Evolutionary conservation across 2,329 filamentous ascomycete genomes (phyloP).

Genomic region (Pyrenophora seminiperda): DNA sequence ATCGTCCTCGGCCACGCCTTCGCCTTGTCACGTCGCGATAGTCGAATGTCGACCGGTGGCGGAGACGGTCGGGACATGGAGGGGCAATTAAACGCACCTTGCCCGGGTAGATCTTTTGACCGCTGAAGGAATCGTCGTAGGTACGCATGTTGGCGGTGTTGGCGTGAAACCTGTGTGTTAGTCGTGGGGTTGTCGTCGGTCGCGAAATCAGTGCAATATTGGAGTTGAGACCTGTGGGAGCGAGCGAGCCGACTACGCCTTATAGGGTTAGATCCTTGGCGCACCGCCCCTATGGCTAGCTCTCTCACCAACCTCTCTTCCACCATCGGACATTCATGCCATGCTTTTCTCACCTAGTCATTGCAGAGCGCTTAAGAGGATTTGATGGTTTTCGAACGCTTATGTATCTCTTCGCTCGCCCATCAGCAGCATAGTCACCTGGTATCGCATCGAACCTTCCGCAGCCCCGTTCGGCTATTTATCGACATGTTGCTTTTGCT

Average conservation of each 20-base stretch:
- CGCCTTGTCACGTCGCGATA: constrained; percentile 20
- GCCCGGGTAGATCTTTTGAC: constrained; percentile 79
- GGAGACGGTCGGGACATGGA: constrained; percentile 10
- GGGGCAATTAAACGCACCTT: constrained; percentile 63
- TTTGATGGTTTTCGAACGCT: background rate
- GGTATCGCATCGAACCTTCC: background rate
- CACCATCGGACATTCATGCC: background rate
- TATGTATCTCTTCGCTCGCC: background rate
- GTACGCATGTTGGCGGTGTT: constrained; percentile 69
- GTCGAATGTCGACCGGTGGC: constrained; percentile 33
- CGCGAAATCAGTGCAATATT: constrained; percentile 32
- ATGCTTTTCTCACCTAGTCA: background rate
- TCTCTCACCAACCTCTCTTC: background rate
- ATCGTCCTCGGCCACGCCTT: constrained; percentile 21
- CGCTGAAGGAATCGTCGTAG: constrained; percentile 80
- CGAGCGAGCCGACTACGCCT: constrained; percentile 22
- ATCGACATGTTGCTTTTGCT: background rate
- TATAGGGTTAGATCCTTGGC: constrained; percentile 18
- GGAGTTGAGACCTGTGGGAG: constrained; percentile 28
- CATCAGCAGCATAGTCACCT: background rate
- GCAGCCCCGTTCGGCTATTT: background rate
- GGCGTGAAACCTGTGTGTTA: constrained; percentile 48
- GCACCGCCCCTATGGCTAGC: constrained; percentile 12
- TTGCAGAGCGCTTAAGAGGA: background rate
- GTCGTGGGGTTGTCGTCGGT: constrained; percentile 44